Conservation (phyloP, 1,139 yeast species). For the Meyerozyma carpophila region DNA sequence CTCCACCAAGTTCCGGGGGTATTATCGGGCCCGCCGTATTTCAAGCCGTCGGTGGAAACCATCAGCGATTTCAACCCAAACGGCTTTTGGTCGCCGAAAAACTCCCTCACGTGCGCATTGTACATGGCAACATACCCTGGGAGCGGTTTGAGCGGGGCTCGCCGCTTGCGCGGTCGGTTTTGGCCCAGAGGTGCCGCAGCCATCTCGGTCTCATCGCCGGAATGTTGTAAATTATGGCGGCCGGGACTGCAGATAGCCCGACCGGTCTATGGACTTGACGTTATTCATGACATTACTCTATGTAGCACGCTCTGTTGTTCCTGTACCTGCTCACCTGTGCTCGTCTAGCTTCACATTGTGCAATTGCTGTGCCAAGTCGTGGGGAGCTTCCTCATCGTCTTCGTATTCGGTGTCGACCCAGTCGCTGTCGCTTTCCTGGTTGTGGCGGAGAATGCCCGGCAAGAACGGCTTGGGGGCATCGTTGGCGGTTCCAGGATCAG, state of each 20-base stretch:
- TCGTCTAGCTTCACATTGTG: background rate
- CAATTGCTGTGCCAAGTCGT: background rate
- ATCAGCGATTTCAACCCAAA: background rate
- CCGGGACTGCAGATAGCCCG: no score
- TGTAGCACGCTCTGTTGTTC: no score
- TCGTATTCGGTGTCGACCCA: constrained; percentile 34
- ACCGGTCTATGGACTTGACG: background rate
- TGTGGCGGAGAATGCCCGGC: constrained; percentile 32
- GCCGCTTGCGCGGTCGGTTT: background rate
- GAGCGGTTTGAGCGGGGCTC: background rate
- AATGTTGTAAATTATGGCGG: background rate
- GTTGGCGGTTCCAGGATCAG: no score
- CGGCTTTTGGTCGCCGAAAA: background rate
- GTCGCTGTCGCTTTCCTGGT: constrained; percentile 22
- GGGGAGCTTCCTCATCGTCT: constrained; percentile 4
- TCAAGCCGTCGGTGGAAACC: background rate
- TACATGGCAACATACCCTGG: background rate
- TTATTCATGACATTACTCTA: no score
- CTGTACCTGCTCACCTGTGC: no score
- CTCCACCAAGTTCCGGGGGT: constrained; percentile 34
- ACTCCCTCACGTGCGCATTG: background rate
- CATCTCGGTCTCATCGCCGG: background rate
- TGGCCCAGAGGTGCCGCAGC: background rate
- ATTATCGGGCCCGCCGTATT: background rate
- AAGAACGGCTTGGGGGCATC: constrained; percentile 45